Evolutionary conservation across 2,329 filamentous ascomycete genomes (phyloP).

Genomic region (Leptodontidium sp.): DNA sequence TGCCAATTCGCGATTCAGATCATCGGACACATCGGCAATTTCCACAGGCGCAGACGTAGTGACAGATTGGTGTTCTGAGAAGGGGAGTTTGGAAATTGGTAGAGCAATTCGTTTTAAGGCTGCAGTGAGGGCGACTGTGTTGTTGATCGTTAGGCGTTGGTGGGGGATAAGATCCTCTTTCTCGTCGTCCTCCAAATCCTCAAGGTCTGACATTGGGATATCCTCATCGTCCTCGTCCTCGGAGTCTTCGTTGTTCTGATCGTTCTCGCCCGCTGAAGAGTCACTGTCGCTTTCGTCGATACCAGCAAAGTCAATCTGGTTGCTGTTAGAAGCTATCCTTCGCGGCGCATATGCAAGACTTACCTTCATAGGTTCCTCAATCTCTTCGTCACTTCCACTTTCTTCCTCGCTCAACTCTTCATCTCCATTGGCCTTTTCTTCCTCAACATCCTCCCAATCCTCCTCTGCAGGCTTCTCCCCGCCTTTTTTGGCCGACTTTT

Average conservation of each 20-base stretch:
- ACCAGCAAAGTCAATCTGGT: constrained; percentile 59
- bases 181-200: constrained; percentile 79
- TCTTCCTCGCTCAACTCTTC: constrained; percentile 45
- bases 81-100: constrained; percentile 73
- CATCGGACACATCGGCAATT: constrained; percentile 87
- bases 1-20: constrained; percentile 88
- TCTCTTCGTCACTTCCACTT: constrained; percentile 50
- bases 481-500: constrained; percentile 55
- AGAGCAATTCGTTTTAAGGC: constrained; percentile 82
- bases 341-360: constrained; percentile 15
- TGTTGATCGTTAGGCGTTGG: constrained; percentile 96
- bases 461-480: constrained; percentile 47
- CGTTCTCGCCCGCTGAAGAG: constrained; percentile 58
- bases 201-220: constrained; percentile 87
- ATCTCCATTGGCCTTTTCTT: constrained; percentile 42
- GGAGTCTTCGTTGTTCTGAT: constrained; percentile 53
- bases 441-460: constrained; percentile 53
- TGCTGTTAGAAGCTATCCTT: constrained; percentile 23
- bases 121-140: constrained; percentile 83
- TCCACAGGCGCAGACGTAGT: constrained; percentile 72
- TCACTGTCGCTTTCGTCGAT: constrained; percentile 69
- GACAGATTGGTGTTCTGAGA: constrained; percentile 84
- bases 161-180: constrained; percentile 88
- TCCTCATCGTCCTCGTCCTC: constrained; percentile 83
- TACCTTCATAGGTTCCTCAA: constrained; percentile 38